Percentiles rank a stretch among this genome's conserved stretches.
Evolutionary conservation across 2,329 filamentous ascomycete genomes (phyloP).

Genomic region (Lachnellula subtilissima): DNA sequence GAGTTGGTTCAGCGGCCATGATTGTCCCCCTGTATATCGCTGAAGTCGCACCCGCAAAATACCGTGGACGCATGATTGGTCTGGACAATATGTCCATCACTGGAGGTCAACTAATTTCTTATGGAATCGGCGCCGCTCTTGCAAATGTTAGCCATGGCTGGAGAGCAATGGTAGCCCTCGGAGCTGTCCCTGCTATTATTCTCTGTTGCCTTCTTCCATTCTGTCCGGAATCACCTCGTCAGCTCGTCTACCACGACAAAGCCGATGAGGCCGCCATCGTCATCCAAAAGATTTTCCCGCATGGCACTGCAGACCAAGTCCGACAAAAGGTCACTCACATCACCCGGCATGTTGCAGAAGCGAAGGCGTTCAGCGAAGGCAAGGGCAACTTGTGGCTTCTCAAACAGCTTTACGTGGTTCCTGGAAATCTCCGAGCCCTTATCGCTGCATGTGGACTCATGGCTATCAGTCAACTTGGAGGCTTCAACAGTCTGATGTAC

Average conservation of each 20-base stretch:
- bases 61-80: slow-evolving; percentile 62
- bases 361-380: slow-evolving; percentile 36
- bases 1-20: slow-evolving; percentile 63
- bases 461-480: slow-evolving; percentile 45
- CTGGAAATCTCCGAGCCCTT: slow-evolving; percentile 42
- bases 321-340: slow-evolving; percentile 42
- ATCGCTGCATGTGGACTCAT: slow-evolving; percentile 46
- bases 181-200: slow-evolving; percentile 57
- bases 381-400: slow-evolving; percentile 39
- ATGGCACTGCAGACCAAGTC: slow-evolving; percentile 39
- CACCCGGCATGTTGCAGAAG: slow-evolving; percentile 35
- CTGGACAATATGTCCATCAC: slow-evolving; percentile 66
- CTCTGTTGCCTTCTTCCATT: slow-evolving; percentile 59
- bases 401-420: slow-evolving; percentile 42
- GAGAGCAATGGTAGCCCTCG: slow-evolving; percentile 63
- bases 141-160: slow-evolving; percentile 62
- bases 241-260: slow-evolving; percentile 58
- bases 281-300: slow-evolving; percentile 38
- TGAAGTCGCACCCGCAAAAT: slow-evolving; percentile 59
- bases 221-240: slow-evolving; percentile 64
- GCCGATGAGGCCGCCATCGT: slow-evolving; percentile 47
- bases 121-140: slow-evolving; percentile 56
- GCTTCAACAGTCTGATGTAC: slow-evolving; percentile 44
- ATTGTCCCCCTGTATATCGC: slow-evolving; percentile 67
- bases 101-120: slow-evolving; percentile 60